These are phyloP conservation scores for Grifola frondosa DNA, from an alignment of 1,284 basidiomycete genomes.

Conservation along the genomic window DNA sequence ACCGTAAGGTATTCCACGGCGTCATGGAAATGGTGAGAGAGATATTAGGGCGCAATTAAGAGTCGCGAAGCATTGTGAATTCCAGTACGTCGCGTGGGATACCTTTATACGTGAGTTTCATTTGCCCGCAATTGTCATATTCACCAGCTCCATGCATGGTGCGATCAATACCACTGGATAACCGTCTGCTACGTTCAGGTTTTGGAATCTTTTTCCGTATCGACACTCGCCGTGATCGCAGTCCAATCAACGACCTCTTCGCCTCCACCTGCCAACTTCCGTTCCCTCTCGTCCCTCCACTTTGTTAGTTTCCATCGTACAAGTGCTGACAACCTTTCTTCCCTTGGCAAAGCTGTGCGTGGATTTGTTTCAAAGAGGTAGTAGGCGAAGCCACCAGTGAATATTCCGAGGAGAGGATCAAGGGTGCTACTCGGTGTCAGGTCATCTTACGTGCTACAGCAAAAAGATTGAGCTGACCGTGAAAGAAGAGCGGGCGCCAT, in stretches of 20 bases:
- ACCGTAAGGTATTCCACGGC: constrained; percentile 60
- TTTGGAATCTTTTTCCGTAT: too few relatives aligned
- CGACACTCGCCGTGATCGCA: constrained; percentile 11
- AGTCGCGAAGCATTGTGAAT: too few relatives aligned
- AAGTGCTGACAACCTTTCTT: constrained; percentile 63
- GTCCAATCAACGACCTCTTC: constrained; percentile 17
- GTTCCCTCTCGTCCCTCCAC: constrained; percentile 27
- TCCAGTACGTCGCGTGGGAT: too few relatives aligned
- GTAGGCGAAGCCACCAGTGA: constrained; percentile 82
- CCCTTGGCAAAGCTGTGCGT: constrained; percentile 66
- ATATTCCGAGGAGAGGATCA: constrained; percentile 77
- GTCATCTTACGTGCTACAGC: background rate
- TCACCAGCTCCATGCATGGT: too few relatives aligned
- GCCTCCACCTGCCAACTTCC: constrained; percentile 8
- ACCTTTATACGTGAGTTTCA: too few relatives aligned
- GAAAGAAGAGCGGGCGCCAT: constrained; percentile 42
- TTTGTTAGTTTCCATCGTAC: constrained; percentile 55
- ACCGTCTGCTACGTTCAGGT: too few relatives aligned
- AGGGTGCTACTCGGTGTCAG: constrained; percentile 48
- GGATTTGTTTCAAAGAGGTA: constrained; percentile 85
- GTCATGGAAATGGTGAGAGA: constrained; percentile 69
- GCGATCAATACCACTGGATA: too few relatives aligned
- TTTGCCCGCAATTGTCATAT: too few relatives aligned
- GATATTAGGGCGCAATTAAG: constrained; percentile 26
- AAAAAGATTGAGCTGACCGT: constrained; percentile 40